phyloP scores from a whole-genome alignment of 1,284 basidiomycete species.

The Naganishia albida region DNA sequence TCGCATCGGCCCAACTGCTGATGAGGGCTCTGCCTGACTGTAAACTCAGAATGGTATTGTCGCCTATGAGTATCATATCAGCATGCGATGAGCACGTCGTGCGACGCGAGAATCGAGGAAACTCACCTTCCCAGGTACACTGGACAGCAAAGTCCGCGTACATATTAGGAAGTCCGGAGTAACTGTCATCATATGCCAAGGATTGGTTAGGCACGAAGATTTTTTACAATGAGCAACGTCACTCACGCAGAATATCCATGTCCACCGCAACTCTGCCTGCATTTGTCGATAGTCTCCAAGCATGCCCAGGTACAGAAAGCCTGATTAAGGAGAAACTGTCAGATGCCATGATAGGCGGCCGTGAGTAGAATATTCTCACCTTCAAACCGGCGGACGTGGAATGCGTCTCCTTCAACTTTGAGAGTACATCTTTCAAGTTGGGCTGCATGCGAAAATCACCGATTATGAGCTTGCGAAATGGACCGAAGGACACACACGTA shows the following conservation, averaged over 20 bases:
- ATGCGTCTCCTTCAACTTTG: conserved; percentile 63
- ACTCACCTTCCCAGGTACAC: conserved; percentile 59
- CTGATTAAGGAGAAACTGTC: conserved; percentile 4
- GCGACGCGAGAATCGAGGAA: neutral
- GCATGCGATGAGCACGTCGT: neutral
- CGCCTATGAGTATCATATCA: conserved; percentile 34
- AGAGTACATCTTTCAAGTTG: conserved; percentile 49
- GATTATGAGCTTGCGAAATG: no score
- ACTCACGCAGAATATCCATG: conserved; percentile 60
- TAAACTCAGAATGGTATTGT: conserved; percentile 60
- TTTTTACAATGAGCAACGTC: no score
- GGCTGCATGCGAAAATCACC: no score
- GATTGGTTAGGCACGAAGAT: neutral
- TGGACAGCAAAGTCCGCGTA: conserved; percentile 60
- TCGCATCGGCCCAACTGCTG: conserved; percentile 56
- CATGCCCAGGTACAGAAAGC: conserved; percentile 64
- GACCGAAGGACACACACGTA: conserved; percentile 34
- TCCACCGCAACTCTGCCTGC: conserved; percentile 60
- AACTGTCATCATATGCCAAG: conserved; percentile 40
- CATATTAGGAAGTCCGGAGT: conserved; percentile 60
- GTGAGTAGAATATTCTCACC: conserved; percentile 17
- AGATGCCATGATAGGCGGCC: neutral
- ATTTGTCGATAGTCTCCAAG: conserved; percentile 61
- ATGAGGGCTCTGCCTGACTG: conserved; percentile 61
- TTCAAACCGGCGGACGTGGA: conserved; percentile 62